These are phyloP conservation scores for Dictyostelium intermedium DNA, from an alignment of 78 protist species.

Conservation along the genomic window DNA sequence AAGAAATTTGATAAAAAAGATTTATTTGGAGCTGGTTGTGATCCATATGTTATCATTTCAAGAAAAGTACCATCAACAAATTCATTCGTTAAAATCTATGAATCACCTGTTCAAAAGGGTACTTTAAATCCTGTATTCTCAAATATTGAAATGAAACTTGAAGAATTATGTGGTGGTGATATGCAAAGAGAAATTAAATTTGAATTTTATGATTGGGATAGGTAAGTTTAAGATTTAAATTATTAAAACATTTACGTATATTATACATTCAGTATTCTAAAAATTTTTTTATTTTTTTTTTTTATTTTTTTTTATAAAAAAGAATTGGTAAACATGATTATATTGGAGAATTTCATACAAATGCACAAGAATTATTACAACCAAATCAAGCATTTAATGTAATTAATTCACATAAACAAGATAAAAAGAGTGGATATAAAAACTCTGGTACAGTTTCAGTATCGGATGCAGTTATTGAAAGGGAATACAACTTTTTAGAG, in stretches of 20 bases:
- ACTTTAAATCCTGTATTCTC: constrained; percentile 76
- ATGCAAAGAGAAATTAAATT: constrained; percentile 12
- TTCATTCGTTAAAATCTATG: background rate
- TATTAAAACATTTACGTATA: too few relatives aligned
- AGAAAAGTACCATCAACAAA: background rate
- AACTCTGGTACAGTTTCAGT: constrained; percentile 74
- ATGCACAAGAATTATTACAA: constrained; percentile 22
- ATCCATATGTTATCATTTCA: constrained; percentile 29
- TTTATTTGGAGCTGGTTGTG: constrained; percentile 44
- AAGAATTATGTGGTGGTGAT: constrained; percentile 66
- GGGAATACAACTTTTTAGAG: constrained; percentile 78
- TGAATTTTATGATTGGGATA: constrained; percentile 79
- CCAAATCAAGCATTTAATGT: background rate
- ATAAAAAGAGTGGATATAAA: constrained; percentile 43
- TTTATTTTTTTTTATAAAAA: background rate
- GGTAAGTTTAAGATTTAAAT: background rate
- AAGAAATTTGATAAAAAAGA: constrained; percentile 54
- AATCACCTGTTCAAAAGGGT: constrained; percentile 19
- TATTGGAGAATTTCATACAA: constrained; percentile 65
- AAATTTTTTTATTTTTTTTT: too few relatives aligned
- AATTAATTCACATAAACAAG: constrained; percentile 59
- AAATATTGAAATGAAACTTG: background rate
- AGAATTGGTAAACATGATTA: constrained; percentile 71
- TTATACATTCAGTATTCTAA: too few relatives aligned
- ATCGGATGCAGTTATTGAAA: background rate